Base-by-base conservation (phyloP, 2,329 filamentous ascomycete species). In the Mycosphaerella arachidis region DNA sequence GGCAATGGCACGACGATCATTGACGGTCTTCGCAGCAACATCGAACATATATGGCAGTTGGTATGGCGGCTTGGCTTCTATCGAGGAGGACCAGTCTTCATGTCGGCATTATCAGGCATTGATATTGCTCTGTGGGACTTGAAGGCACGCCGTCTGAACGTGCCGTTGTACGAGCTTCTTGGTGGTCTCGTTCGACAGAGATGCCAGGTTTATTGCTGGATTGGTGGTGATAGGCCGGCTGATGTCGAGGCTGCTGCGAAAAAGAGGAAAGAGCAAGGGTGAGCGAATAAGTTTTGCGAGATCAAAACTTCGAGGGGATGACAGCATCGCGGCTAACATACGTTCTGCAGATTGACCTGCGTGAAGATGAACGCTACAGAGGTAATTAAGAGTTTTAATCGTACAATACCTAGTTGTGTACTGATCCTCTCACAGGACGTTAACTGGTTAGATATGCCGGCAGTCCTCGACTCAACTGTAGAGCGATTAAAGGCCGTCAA, bases 281-380 rank as follows among this genome's bases (percentile, higher is more conserved):
- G 37, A 43, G 37, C 77, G 6, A 79, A 85, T 3, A 24, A 24
- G 24, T 24, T 24, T 3, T 24, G 24, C 24, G 24, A 24, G 24
- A 24, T 24, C 3, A 5, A 79, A 81, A 66, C 76, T 77, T 10
- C 86, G 89, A 72, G 86, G 86, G 5, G 1, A 43, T 43, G 5
- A 16, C 10, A 35, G 7, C 8, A 35, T 35, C 31, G 12, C 12
- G 12, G 31, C 31, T 35, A 12, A 35, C 31, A 5, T 35, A 12
- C 7, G 8, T 9, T 12, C 31, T 35, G 2, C 16, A 43, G 37
- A 0, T 86, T 90, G 69, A 84, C 77, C 2, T 80, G 82, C 4
- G 82, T 91, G 56, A 92, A 92, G 71, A 92, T 92, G 89, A 91
- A 92, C 70, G 89, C 82, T 6, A 92, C 89, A 0, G 87, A 88